Percentiles rank a stretch among this genome's conserved stretches.
phyloP scores from a whole-genome alignment of 192 early-diverging fungal genomes.

The Coemansia sp. region DNA sequence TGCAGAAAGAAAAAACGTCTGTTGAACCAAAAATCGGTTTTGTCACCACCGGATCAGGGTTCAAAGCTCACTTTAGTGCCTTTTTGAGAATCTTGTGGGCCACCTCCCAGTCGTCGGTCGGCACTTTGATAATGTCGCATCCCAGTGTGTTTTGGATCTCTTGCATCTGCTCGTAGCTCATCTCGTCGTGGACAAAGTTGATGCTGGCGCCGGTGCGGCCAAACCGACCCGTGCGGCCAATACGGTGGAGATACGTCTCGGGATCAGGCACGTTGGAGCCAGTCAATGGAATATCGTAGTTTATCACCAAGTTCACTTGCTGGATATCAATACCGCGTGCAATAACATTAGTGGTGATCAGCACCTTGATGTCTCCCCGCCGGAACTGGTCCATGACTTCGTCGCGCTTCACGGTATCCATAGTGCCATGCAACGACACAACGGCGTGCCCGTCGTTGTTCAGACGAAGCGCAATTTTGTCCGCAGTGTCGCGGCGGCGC shows the following conservation, averaged over 20 bases:
- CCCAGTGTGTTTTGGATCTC: slow-evolving; percentile 81
- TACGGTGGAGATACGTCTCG: slow-evolving; percentile 96
- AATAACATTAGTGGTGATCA: slow-evolving; percentile 96
- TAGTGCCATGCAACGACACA: slow-evolving; percentile 79
- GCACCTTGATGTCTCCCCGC: slow-evolving; percentile 83
- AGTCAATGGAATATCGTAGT: slow-evolving; percentile 91
- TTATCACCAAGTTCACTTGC: slow-evolving; percentile 93
- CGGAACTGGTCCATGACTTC: slow-evolving; percentile 91
- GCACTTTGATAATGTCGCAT: slow-evolving; percentile 74
- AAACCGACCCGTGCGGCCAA: slow-evolving; percentile 96
- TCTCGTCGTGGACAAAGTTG: slow-evolving; percentile 88
- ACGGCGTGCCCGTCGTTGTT: slow-evolving; percentile 81
- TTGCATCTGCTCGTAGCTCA: slow-evolving; percentile 74
- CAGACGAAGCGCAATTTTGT: slow-evolving; percentile 73
- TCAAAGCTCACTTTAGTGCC: slow-evolving; percentile 49
- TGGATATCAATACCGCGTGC: slow-evolving; percentile 97
- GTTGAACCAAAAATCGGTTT: too few species aligned
- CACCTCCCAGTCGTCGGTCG: slow-evolving; percentile 78
- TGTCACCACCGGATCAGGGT: background rate
- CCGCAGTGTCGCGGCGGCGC: slow-evolving; percentile 79
- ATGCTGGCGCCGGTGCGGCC: slow-evolving; percentile 91
- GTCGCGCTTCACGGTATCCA: slow-evolving; percentile 79
- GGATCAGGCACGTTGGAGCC: slow-evolving; percentile 67
- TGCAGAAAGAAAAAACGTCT: background rate
- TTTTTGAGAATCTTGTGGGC: slow-evolving; percentile 88